Conservation (phyloP, 306 rosid genomes). For the Fragaria nilgerrensis region DNA sequence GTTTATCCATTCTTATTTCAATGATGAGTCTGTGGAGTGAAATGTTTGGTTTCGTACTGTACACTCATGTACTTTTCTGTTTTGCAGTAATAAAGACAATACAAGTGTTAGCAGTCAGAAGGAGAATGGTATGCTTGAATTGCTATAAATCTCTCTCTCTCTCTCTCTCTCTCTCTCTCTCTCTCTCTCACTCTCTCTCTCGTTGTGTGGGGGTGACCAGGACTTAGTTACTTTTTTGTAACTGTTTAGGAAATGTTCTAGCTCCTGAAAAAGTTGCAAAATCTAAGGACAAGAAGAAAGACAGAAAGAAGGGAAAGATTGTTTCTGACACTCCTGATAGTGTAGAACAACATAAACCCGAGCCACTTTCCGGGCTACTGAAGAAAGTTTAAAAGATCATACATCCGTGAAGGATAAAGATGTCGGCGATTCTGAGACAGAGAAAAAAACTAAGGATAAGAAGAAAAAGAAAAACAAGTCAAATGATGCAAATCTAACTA, state of each 20-base stretch:
- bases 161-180: not conserved
- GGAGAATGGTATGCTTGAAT: constrained; percentile 48
- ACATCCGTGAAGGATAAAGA: constrained; percentile 29
- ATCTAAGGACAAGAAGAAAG: constrained; percentile 29
- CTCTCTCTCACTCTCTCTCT: not conserved
- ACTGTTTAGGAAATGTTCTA: not conserved
- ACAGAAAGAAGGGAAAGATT: constrained; percentile 39
- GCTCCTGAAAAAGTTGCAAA: not conserved
- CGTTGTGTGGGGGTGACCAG: not conserved
- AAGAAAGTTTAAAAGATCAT: constrained; percentile 30
- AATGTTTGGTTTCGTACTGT: not conserved
- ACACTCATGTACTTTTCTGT: constrained; percentile 18
- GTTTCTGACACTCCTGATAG: constrained; percentile 40
- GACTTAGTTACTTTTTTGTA: not conserved
- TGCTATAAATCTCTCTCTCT: not conserved
- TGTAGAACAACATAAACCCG: constrained; percentile 30
- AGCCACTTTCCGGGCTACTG: constrained; percentile 21
- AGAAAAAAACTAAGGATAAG: constrained; percentile 55
- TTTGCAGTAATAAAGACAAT: constrained; percentile 42
- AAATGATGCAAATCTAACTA: constrained; percentile 8
- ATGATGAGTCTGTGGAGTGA: not conserved
- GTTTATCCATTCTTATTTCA: not conserved
- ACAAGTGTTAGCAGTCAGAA: constrained; percentile 30
- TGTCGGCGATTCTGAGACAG: constrained; percentile 31
- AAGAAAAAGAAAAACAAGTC: constrained; percentile 47